These are phyloP conservation scores for Schrenkiella parvula DNA, from an alignment of 345 rosid genomes.

Conservation along the genomic window DNA sequence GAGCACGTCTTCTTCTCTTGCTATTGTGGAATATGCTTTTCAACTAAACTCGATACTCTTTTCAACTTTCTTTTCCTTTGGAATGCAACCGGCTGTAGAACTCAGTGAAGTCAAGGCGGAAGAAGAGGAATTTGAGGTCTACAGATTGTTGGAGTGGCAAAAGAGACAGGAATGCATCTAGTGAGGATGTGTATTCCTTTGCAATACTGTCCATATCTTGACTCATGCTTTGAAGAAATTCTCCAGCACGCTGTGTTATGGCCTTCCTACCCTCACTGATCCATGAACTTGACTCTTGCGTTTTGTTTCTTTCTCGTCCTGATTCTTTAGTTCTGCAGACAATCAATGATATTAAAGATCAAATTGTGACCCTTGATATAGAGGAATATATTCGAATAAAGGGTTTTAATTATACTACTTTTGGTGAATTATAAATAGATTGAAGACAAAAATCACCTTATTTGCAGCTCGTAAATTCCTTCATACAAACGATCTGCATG, in stretches of 20 bases:
- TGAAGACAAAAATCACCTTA: constrained; percentile 48
- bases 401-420: neutral
- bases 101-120: constrained; percentile 95
- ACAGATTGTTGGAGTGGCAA: constrained; percentile 87
- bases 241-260: constrained; percentile 80
- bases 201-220: constrained; percentile 72
- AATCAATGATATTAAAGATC: neutral
- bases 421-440: neutral
- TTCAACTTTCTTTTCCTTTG: constrained; percentile 34
- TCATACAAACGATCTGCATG: constrained; percentile 87
- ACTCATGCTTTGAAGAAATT: constrained; percentile 77
- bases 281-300: constrained; percentile 63
- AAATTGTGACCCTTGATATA: neutral
- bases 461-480: constrained; percentile 84
- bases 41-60: constrained; percentile 15
- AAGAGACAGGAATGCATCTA: constrained; percentile 74
- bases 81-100: constrained; percentile 68
- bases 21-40: constrained; percentile 23
- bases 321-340: constrained; percentile 53
- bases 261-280: constrained; percentile 80
- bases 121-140: constrained; percentile 89
- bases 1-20: constrained; percentile 20
- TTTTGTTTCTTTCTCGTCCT: constrained; percentile 47
- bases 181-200: constrained; percentile 65
- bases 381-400: neutral